Evolutionary conservation across 306 rosid genomes (phyloP).

Genomic region (Cucumis hystrix): DNA sequence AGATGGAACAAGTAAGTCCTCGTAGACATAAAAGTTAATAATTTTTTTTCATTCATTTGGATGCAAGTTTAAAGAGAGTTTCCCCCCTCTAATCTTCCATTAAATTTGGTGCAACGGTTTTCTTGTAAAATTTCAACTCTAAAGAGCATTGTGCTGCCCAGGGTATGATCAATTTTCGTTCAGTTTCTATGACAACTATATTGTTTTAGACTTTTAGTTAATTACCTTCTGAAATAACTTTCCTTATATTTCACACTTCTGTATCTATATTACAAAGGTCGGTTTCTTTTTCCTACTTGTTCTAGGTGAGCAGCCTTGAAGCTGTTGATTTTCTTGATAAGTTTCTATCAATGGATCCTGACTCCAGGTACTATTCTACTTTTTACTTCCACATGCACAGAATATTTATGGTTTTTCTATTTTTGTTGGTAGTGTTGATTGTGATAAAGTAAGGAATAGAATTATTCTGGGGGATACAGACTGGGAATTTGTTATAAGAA

Average conservation of each 20-base stretch:
- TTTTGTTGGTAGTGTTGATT: neutral
- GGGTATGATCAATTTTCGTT: neutral
- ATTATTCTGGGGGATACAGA: neutral
- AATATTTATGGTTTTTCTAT: neutral
- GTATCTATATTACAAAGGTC: neutral
- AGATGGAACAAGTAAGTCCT: conserved; percentile 56
- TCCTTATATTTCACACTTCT: neutral
- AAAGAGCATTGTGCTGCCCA: neutral
- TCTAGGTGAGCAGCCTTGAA: conserved; percentile 57
- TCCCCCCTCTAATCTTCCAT: neutral
- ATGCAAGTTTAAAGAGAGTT: neutral
- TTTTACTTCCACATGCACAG: neutral
- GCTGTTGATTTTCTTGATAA: conserved; percentile 71
- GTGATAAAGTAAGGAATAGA: neutral
- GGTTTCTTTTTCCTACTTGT: conserved; percentile 25
- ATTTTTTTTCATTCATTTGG: neutral
- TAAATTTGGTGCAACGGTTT: neutral
- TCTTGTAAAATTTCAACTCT: neutral
- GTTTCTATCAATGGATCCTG: conserved; percentile 35
- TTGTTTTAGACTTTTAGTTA: neutral
- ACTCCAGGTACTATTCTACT: conserved; percentile 6
- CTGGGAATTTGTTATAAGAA: neutral
- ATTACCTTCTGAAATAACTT: neutral
- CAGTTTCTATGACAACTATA: neutral
- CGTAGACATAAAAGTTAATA: neutral